Percentiles rank a stretch among this genome's conserved stretches.
Conservation (phyloP, 331 rosid species). For the Malus hybrid region DNA sequence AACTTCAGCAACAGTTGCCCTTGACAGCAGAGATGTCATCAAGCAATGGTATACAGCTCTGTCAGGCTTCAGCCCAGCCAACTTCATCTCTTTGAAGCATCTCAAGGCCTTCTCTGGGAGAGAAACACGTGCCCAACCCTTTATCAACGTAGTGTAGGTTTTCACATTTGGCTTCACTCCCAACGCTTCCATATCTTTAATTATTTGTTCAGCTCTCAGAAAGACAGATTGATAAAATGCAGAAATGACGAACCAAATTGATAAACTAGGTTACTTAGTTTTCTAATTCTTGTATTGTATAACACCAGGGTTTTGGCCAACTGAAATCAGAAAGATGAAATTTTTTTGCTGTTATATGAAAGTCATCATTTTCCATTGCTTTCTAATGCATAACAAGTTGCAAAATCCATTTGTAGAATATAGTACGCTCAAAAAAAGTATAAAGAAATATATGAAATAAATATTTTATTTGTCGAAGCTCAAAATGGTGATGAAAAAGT, state of each 20-base stretch:
- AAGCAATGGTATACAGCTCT: slow-evolving; percentile 92
- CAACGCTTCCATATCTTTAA: slow-evolving; percentile 62
- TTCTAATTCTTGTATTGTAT: neutral
- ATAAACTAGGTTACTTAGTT: neutral
- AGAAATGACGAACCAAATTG: neutral
- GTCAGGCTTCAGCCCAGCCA: slow-evolving; percentile 76
- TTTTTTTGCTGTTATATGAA: neutral
- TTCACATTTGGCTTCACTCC: slow-evolving; percentile 84
- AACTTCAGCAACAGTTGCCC: slow-evolving; percentile 76
- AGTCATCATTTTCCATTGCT: too few species aligned
- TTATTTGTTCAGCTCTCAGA: slow-evolving; percentile 66
- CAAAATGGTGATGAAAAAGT: neutral
- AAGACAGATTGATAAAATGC: slow-evolving; percentile 1
- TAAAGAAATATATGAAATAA: too few species aligned
- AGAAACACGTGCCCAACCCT: slow-evolving; percentile 96
- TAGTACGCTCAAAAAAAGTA: neutral
- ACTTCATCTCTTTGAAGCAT: slow-evolving; percentile 83
- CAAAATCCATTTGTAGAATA: neutral
- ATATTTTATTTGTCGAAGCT: neutral
- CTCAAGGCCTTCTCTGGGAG: slow-evolving; percentile 82
- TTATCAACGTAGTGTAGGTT: slow-evolving; percentile 77
- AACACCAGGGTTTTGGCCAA: neutral
- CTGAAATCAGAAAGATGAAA: neutral
- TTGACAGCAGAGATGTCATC: slow-evolving; percentile 83
- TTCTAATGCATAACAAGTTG: neutral